Evolutionary conservation across 2,329 filamentous ascomycete genomes (phyloP), one percentile per base, ranked within the genome.

Genomic region (Ceratocystis smalleyi): DNA sequence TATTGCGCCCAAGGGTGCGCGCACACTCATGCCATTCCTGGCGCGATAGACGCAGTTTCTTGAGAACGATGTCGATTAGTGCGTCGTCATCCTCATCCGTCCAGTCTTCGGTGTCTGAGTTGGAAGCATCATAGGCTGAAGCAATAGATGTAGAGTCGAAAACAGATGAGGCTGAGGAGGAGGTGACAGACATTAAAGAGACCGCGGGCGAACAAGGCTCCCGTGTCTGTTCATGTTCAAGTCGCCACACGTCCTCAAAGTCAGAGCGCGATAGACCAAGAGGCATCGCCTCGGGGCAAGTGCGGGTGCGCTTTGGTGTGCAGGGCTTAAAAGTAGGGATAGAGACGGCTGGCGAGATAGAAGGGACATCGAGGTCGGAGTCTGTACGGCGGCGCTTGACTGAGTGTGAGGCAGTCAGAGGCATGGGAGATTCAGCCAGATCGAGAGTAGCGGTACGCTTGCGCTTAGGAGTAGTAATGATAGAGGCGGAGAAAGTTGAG

Each of bases 21-120:
- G 83, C 84, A 71, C 83, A 86, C 70, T 87, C 83, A 66, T 85
- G 81, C 84, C 83, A 86, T 65, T 87, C 83, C 61, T 78, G 77
- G 73, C 83, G 85, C 69, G 79, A 80, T 24, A 87, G 76, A 73
- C 81, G 81, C 64, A 87, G 76, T 75, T 86, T 86, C 71, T 85
- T 83, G 5, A 87, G 75, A 47, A 87, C 82, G 19, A 87, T 77
- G 73, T 86, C 83, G n/a, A 87, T 81, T 1, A 87, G 76, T 65
- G 85, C 76, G 65, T 82, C 77, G 71, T 87, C 84, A 67, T 87
- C 83, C 68, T 86, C 83, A 1, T 77, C 76, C 66, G 78, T 83
- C 84, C 84, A 87, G 47, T 74, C 73, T 65, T 77, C 74, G 66
- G 79, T 78, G 1, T 72, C 74, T 62, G 78, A 78, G 32, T 74